phyloP scores from a whole-genome alignment of 352 stramenopile species.

The Globisporangium cystogenes region DNA sequence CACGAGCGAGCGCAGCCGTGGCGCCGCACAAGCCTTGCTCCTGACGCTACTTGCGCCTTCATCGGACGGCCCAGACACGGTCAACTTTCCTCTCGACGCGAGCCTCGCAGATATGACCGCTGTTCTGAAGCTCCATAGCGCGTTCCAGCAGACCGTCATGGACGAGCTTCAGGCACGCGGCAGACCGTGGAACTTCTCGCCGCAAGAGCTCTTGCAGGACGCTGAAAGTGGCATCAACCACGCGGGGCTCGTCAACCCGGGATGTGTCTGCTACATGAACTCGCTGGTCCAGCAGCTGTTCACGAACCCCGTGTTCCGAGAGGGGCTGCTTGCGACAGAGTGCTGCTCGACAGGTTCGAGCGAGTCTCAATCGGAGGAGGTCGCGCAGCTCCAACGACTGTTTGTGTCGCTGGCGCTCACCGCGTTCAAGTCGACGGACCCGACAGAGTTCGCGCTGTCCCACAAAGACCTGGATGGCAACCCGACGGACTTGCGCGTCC shows the following conservation, averaged over 20 bases:
- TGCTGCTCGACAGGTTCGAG: slow-evolving; percentile 4
- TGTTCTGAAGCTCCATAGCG: slow-evolving; percentile 3
- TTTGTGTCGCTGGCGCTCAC: slow-evolving; percentile 57
- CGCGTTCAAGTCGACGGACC: slow-evolving; percentile 43
- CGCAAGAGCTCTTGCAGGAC: slow-evolving; percentile 38
- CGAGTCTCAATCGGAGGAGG: slow-evolving; percentile 28
- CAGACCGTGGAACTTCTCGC: slow-evolving; percentile 56
- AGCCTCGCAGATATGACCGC: background rate
- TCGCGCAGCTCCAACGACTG: slow-evolving; percentile 58
- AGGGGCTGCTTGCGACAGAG: slow-evolving; percentile 37
- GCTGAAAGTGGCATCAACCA: slow-evolving; percentile 17
- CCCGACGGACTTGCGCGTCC: slow-evolving; percentile 59
- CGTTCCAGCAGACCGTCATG: slow-evolving; percentile 23
- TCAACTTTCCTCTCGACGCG: background rate
- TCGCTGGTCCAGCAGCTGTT: slow-evolving; percentile 97
- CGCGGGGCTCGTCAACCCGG: slow-evolving; percentile 95
- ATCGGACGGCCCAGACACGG: too few relatives aligned
- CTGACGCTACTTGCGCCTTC: background rate
- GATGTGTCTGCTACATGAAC: slow-evolving; percentile 99
- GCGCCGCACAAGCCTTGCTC: slow-evolving; percentile 7
- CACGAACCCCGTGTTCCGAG: slow-evolving; percentile 58
- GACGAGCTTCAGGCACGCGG: slow-evolving; percentile 23
- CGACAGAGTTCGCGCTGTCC: slow-evolving; percentile 57
- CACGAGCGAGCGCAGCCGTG: slow-evolving; percentile 7
- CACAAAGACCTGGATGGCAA: slow-evolving; percentile 71